These are phyloP conservation scores for Aspergillus aculeatinus DNA, from an alignment of 2,329 filamentous ascomycete species.

Conservation along the genomic window DNA sequence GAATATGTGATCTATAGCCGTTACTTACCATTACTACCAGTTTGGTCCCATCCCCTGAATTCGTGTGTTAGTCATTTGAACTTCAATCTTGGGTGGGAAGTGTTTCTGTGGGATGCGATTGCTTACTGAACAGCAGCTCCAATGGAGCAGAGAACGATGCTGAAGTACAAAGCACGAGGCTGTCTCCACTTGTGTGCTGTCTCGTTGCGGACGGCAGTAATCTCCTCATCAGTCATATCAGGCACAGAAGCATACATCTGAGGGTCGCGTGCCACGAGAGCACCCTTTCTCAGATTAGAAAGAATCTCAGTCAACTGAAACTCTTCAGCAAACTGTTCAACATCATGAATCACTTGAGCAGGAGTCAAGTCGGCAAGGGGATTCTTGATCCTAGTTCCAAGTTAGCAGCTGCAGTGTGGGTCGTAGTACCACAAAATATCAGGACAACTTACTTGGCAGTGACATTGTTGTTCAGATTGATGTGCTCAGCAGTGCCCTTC, in stretches of 20 bases:
- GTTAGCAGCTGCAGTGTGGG: constrained; percentile 2
- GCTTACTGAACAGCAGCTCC: constrained; percentile 53
- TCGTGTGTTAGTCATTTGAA: neutral
- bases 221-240: constrained; percentile 45
- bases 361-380: constrained; percentile 45
- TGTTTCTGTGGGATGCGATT: too few relatives aligned
- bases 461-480: constrained; percentile 31
- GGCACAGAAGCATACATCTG: constrained; percentile 45
- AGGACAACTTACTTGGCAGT: constrained; percentile 27
- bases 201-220: constrained; percentile 46
- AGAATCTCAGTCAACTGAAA: constrained; percentile 43
- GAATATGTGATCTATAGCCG: neutral
- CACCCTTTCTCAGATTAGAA: constrained; percentile 48
- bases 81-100: neutral
- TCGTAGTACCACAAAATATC: neutral
- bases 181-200: constrained; percentile 52
- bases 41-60: constrained; percentile 34
- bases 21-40: constrained; percentile 32
- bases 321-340: constrained; percentile 44
- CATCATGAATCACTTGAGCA: constrained; percentile 40
- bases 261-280: constrained; percentile 52
- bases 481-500: constrained; percentile 23
- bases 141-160: constrained; percentile 53
- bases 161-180: constrained; percentile 49
- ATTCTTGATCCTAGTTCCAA: constrained; percentile 44